Conservation (phyloP, 306 rosid genomes). For the Myrica gale region DNA sequence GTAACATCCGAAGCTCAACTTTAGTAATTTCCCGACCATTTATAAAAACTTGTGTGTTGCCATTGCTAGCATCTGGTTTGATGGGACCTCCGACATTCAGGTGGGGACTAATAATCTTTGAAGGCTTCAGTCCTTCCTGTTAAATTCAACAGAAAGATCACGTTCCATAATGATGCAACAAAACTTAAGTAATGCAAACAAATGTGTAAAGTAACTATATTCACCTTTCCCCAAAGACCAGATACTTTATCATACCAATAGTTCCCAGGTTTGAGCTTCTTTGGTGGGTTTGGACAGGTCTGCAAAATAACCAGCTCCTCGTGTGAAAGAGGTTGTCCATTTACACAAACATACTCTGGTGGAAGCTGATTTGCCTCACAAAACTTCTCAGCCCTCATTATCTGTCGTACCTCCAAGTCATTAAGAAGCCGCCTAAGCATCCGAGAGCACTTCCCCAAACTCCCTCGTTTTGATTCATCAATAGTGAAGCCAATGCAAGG, state of each 20-base stretch:
- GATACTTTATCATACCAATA: constrained; percentile 99
- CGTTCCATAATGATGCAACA: constrained; percentile 23
- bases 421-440: constrained; percentile 82
- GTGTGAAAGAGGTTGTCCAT: constrained; percentile 68
- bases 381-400: constrained; percentile 78
- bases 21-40: constrained; percentile 94
- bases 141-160: constrained; percentile 30
- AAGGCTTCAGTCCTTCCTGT: constrained; percentile 98
- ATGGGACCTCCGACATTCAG: constrained; percentile 87
- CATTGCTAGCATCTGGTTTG: constrained; percentile 78
- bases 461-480: constrained; percentile 67
- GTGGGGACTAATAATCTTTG: constrained; percentile 77
- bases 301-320: constrained; percentile 74
- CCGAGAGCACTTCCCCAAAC: constrained; percentile 87
- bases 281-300: constrained; percentile 77
- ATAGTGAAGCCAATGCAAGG: constrained; percentile 78
- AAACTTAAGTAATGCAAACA: background rate
- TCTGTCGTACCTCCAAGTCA: constrained; percentile 79
- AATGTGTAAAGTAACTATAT: constrained; percentile 25
- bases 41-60: constrained; percentile 88
- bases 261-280: constrained; percentile 87
- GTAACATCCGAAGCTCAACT: constrained; percentile 96
- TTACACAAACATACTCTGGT: constrained; percentile 71
- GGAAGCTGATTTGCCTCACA: constrained; percentile 96
- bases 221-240: constrained; percentile 99